Evolutionary conservation across 176 grass and related monocot genomes (phyloP), one percentile per base, ranked within the genome.

Genomic region (Thinopyrum elongatum): DNA sequence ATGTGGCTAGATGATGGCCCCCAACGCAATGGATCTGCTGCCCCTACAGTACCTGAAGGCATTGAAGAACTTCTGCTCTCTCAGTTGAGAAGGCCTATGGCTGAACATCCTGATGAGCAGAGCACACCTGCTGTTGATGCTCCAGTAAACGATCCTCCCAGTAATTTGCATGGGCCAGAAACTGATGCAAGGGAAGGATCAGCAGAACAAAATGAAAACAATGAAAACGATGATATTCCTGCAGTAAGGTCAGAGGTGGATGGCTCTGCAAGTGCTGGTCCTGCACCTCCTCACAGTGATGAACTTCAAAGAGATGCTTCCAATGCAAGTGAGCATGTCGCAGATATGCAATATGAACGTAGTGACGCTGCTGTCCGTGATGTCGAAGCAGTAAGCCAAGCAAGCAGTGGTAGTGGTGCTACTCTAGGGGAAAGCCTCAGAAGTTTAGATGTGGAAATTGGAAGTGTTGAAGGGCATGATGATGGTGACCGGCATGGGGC

Each of bases 381-480:
- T 81, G 90, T 92, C 16, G 97, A 98, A 92, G 94, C 94, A 22
- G 84, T 99, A 22, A 97, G 97, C 88, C 97, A 99, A 79, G 97
- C 94, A 72, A 99, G 94, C 85, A 99, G 97, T 83, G 97, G 92
- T 42, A 99, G 97, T 88, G 97, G 97, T 66, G 94, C 97, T 68
- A 99, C 97, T 53, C 86, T 99, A 68, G 97, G 97, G 59, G 94
- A 97, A 83, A 96, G 94, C 87, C 92, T 99, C 41, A 89, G 94
- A 78, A 99, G 97, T 82, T 92, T 99, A 80, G 97, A 99, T 60
- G 97, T 99, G 17, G 97, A 99, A 91, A 94, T 99, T 77, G 97
- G 97, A 84, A 99, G 94, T 91, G 92, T 91, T 78, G 97, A 99
- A 76, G 94, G 97, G 61, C 97, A 99, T 86, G 97, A 98, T 81